Evolutionary conservation across 2,329 filamentous ascomycete species (phyloP).

Genomic region (Aspergillus sp.): DNA sequence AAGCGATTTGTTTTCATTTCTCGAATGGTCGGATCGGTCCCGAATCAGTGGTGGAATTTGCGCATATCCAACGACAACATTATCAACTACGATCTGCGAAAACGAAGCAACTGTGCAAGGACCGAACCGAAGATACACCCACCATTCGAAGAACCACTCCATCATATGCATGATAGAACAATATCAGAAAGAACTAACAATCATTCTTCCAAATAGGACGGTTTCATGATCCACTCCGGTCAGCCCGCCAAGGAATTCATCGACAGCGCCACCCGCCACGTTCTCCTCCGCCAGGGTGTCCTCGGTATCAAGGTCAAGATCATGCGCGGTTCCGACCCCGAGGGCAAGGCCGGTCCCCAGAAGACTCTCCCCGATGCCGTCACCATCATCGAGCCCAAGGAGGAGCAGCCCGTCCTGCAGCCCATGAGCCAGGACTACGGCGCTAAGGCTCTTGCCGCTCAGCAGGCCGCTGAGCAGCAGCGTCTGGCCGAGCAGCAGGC

Average conservation of each 20-base stretch:
- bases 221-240: constrained; percentile 99
- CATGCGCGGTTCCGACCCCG: constrained; percentile 99
- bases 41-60: background rate
- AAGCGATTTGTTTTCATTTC: background rate
- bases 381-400: constrained; percentile 99
- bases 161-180: background rate
- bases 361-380: constrained; percentile 98
- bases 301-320: constrained; percentile 99
- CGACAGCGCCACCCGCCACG: constrained; percentile 96
- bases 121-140: background rate
- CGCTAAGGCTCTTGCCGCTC: constrained; percentile 76
- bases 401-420: constrained; percentile 92
- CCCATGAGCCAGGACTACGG: constrained; percentile 98
- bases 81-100: background rate
- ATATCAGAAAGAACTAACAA: constrained; percentile 12
- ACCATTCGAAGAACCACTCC: background rate
- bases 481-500: constrained; percentile 61
- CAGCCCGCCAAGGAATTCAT: constrained; percentile 99
- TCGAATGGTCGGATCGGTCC: background rate
- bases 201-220: constrained; percentile 58
- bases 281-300: constrained; percentile 99
- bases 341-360: constrained; percentile 97
- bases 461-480: constrained; percentile 57
- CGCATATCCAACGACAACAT: background rate
- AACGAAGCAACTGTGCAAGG: background rate